A percentile compares a stretch with the other conserved stretches of the same genome.
These are phyloP conservation scores for Psidium guajava DNA, from an alignment of 345 rosid genomes.

Conservation along the genomic window DNA sequence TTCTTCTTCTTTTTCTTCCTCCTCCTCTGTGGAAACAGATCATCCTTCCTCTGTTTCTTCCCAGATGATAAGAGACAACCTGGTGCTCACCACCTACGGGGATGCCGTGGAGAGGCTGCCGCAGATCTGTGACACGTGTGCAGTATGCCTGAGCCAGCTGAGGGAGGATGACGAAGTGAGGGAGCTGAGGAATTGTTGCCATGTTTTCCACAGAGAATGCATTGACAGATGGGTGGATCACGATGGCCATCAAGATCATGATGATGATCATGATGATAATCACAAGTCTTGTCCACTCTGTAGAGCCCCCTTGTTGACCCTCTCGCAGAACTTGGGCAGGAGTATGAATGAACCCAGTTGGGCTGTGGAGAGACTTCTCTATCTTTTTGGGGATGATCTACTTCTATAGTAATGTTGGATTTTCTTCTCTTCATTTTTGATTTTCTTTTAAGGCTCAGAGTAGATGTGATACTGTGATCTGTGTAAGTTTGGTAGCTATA, in stretches of 20 bases:
- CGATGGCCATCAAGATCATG: slow-evolving; percentile 21
- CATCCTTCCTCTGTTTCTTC: slow-evolving; percentile 19
- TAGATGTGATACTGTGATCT: background rate
- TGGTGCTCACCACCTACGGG: slow-evolving; percentile 44
- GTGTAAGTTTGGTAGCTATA: background rate
- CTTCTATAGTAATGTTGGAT: background rate
- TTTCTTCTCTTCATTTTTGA: background rate
- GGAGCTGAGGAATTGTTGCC: slow-evolving; percentile 78
- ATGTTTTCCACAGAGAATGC: slow-evolving; percentile 84
- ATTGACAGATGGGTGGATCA: slow-evolving; percentile 80
- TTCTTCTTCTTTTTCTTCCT: background rate
- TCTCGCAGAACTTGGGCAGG: slow-evolving; percentile 17
- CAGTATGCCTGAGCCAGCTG: slow-evolving; percentile 62
- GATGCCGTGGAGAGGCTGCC: slow-evolving; percentile 34
- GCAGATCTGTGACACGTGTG: slow-evolving; percentile 45
- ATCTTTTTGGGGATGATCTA: slow-evolving; percentile 87
- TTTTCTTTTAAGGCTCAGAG: background rate
- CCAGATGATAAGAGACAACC: slow-evolving; percentile 37
- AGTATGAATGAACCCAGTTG: slow-evolving; percentile 71
- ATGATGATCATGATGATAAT: slow-evolving; percentile 27
- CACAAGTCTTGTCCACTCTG: slow-evolving; percentile 79
- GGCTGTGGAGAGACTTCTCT: slow-evolving; percentile 82
- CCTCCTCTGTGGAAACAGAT: background rate
- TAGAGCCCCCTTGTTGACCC: slow-evolving; percentile 66
- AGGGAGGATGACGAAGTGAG: slow-evolving; percentile 50